A percentile compares a stretch with the other conserved stretches of the same genome.
phyloP scores from a whole-genome alignment of 345 rosid species.

The Anacardium occidentale region DNA sequence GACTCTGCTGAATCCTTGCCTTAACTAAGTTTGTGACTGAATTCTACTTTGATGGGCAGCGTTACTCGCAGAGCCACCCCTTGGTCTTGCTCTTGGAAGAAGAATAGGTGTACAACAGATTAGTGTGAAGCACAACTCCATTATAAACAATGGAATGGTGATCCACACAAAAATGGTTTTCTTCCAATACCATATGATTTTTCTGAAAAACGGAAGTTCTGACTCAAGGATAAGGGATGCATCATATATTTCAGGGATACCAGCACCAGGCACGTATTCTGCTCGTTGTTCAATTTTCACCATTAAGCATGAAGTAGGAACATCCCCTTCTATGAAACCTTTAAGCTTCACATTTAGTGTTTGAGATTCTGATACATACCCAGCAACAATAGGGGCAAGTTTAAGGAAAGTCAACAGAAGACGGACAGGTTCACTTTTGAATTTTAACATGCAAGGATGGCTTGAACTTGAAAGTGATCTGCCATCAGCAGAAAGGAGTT shows the following conservation, averaged over 20 bases:
- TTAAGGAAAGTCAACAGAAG: slow-evolving; percentile 59
- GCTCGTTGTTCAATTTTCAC: slow-evolving; percentile 71
- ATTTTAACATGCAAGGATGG: slow-evolving; percentile 70
- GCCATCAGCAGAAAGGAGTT: slow-evolving; percentile 59
- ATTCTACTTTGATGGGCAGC: slow-evolving; percentile 15
- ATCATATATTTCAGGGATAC: slow-evolving; percentile 80
- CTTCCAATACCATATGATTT: slow-evolving; percentile 77
- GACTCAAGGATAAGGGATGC: slow-evolving; percentile 59
- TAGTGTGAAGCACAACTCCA: slow-evolving; percentile 43
- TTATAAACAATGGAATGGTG: slow-evolving; percentile 38
- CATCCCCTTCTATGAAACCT: slow-evolving; percentile 54
- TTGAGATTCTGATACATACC: slow-evolving; percentile 75
- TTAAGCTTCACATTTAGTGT: slow-evolving; percentile 53
- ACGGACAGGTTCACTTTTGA: slow-evolving; percentile 73
- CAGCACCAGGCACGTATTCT: slow-evolving; percentile 57
- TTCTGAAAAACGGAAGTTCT: slow-evolving; percentile 51
- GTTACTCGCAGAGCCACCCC: slow-evolving; percentile 26
- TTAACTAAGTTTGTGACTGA: slow-evolving; percentile 16
- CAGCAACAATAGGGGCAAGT: slow-evolving; percentile 66
- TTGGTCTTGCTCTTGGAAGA: slow-evolving; percentile 50
- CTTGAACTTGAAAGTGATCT: slow-evolving; percentile 55
- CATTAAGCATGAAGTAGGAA: slow-evolving; percentile 66
- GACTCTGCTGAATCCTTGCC: slow-evolving; percentile 3
- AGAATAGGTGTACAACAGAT: slow-evolving; percentile 57
- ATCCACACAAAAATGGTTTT: slow-evolving; percentile 67